Base-by-base conservation (phyloP, 257 asterid genomes). In the Capsicum baccatum region DNA sequence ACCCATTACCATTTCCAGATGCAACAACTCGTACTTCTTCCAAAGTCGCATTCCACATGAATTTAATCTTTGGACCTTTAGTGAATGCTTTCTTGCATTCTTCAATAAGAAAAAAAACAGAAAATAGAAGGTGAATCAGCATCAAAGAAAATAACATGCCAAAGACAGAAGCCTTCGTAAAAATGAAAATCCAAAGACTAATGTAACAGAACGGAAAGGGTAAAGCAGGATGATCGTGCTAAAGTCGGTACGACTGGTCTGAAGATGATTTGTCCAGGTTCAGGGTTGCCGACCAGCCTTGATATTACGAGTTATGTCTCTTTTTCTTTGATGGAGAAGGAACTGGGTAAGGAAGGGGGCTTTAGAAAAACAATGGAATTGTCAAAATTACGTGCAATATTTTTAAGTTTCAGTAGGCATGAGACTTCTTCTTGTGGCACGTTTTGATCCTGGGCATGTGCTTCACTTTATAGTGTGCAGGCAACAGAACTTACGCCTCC, bases 91-190 rank as follows among this genome's bases (percentile, higher is more conserved):
- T 70, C 15, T 70, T 17, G 56, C 54, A 39, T 39, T 68, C 78
- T 15, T 68, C 54, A 15, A 9, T 35, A 19, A 70, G 79, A 44
- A 70, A 70, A 71, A 71, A 44, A n/a, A 42, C 39, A n/a, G 17
- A 19, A 50, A 73, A 73, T 73, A 10, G 42, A 73, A 73, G 37
- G 19, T 73, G 59, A 73, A 73, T 70, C 79, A 42, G 44, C 79
- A 70, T 17, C 56, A 9, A 70, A 70, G 56, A 70, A 42, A 70
- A 2, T 6, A 19, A n/a, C 39, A 11, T 73, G 59, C 42, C 80
- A 11, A 19, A 47, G 42, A 59, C 57, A 19, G 42, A 50, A 19
- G 73, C n/a, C 0, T 4, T 21, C 44, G 6, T 13, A 35, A n/a
- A 73, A n/a, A 9, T 44, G n/a, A 47, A 70, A 47, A 47, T 47